These are phyloP conservation scores for Exserohilum turcica DNA, from an alignment of 2,329 filamentous ascomycete species.

Conservation along the genomic window DNA sequence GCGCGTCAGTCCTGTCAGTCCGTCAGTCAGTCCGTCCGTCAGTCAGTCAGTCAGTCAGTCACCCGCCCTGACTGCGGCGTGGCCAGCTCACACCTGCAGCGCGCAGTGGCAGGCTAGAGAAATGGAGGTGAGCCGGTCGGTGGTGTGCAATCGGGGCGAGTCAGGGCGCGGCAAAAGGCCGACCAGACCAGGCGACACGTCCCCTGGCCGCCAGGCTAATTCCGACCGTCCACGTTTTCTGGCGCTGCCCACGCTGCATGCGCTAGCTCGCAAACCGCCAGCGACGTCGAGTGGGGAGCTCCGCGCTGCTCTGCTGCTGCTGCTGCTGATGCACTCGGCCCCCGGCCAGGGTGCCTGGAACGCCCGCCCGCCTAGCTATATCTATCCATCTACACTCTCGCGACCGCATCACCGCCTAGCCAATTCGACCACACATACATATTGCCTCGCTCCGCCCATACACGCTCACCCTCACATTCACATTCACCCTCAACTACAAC, in stretches of 20 bases:
- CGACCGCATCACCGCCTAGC: too few species aligned
- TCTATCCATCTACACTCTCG: too few species aligned
- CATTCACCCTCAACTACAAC: too few species aligned
- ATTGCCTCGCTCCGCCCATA: slow-evolving; percentile 30
- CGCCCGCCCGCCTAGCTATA: slow-evolving; percentile 39
- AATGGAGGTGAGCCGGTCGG: slow-evolving; percentile 33
- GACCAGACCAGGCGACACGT: slow-evolving; percentile 50
- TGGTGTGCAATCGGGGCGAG: slow-evolving; percentile 33
- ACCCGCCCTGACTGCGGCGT: slow-evolving; percentile 19
- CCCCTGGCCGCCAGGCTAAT: slow-evolving; percentile 35
- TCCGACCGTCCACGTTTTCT: slow-evolving; percentile 47
- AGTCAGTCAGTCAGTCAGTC: slow-evolving; percentile 13
- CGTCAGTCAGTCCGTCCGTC: neutral
- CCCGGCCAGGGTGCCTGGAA: slow-evolving; percentile 37
- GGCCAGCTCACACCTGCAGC: slow-evolving; percentile 41
- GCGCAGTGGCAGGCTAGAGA: slow-evolving; percentile 28
- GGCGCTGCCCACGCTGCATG: slow-evolving; percentile 42
- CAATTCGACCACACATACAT: slow-evolving; percentile 38
- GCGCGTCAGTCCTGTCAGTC: neutral
- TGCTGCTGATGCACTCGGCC: slow-evolving; percentile 44
- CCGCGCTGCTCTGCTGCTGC: too few species aligned
- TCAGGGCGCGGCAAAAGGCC: slow-evolving; percentile 46
- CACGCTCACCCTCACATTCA: slow-evolving; percentile 20
- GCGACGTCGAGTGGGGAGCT: slow-evolving; percentile 39
- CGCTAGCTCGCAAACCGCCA: slow-evolving; percentile 32